A percentile compares a stretch with the other conserved stretches of the same genome.
Evolutionary conservation across 208 protist genomes (phyloP).

Genomic region (Blechomonas ayalai): DNA sequence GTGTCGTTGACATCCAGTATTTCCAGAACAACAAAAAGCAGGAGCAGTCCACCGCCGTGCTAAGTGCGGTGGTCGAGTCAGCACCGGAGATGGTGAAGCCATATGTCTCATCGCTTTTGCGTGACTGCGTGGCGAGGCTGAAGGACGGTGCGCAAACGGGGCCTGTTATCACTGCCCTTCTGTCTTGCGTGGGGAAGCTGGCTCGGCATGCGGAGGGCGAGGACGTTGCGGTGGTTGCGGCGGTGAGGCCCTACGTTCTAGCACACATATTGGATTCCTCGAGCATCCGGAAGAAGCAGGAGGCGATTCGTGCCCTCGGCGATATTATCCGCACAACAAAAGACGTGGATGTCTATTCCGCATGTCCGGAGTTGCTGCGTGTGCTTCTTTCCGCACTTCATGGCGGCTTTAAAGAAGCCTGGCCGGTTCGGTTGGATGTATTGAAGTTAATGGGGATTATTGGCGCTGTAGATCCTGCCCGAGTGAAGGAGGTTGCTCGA

Average conservation of each 20-base stretch:
- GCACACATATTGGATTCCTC: constrained; percentile 77
- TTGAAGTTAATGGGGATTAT: constrained; percentile 88
- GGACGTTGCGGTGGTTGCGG: constrained; percentile 58
- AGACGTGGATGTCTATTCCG: constrained; percentile 74
- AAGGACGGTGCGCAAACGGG: constrained; percentile 37
- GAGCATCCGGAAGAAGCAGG: constrained; percentile 76
- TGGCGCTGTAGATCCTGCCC: constrained; percentile 76
- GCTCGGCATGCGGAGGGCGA: constrained; percentile 71
- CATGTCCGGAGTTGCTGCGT: constrained; percentile 65
- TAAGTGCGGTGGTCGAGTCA: constrained; percentile 75
- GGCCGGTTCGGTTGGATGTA: constrained; percentile 81
- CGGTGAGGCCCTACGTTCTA: constrained; percentile 63
- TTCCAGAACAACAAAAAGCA: constrained; percentile 74
- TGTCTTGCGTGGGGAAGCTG: constrained; percentile 79
- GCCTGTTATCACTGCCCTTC: constrained; percentile 58
- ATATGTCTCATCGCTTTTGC: constrained; percentile 75
- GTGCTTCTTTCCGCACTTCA: constrained; percentile 77
- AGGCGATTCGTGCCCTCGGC: constrained; percentile 72
- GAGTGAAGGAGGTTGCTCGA: constrained; percentile 72
- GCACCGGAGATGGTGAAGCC: constrained; percentile 67
- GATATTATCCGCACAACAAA: constrained; percentile 86
- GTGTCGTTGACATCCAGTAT: constrained; percentile 72
- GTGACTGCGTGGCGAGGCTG: constrained; percentile 56
- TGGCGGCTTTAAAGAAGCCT: constrained; percentile 84
- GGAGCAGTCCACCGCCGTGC: constrained; percentile 65